A percentile compares a stretch with the other conserved stretches of the same genome.
These are phyloP conservation scores for Groenewaldozyma sp. DNA, from an alignment of 1,139 yeast genomes.

Conservation along the genomic window DNA sequence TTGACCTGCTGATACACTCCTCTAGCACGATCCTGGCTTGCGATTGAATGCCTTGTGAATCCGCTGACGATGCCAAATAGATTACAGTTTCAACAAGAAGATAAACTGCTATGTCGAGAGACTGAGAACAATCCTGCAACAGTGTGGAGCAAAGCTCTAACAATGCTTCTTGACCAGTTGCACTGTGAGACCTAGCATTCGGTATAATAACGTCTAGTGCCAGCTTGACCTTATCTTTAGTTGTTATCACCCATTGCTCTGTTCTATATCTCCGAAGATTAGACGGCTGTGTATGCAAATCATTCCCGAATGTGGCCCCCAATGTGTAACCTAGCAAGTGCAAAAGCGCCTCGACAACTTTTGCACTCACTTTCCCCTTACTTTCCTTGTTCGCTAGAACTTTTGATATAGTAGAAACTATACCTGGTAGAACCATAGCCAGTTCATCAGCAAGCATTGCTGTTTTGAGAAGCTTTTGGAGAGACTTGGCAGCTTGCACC, in stretches of 20 bases:
- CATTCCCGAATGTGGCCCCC: constrained; percentile 36
- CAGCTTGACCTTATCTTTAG: constrained; percentile 48
- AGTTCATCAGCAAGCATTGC: constrained; percentile 41
- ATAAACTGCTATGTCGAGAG: constrained; percentile 32
- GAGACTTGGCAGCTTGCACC: constrained; percentile 29
- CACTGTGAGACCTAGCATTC: constrained; percentile 8
- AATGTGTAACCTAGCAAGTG: constrained; percentile 30
- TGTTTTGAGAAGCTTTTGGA: constrained; percentile 30
- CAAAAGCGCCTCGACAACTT: constrained; percentile 32
- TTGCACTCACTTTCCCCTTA: constrained; percentile 33
- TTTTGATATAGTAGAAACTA: constrained; percentile 42
- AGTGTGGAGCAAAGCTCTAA: constrained; percentile 27
- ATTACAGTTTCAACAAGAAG: constrained; percentile 25
- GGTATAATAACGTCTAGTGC: constrained; percentile 18
- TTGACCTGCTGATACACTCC: neutral
- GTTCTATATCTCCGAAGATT: constrained; percentile 33
- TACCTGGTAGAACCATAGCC: constrained; percentile 49
- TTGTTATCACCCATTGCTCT: constrained; percentile 54
- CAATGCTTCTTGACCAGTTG: constrained; percentile 29
- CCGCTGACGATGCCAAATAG: constrained; percentile 13
- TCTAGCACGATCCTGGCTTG: neutral
- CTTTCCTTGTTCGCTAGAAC: constrained; percentile 32
- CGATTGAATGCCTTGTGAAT: neutral
- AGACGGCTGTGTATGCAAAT: constrained; percentile 23
- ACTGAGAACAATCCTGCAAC: constrained; percentile 26